phyloP scores from a whole-genome alignment of 2,329 filamentous ascomycete species.

The Alternaria dauci region DNA sequence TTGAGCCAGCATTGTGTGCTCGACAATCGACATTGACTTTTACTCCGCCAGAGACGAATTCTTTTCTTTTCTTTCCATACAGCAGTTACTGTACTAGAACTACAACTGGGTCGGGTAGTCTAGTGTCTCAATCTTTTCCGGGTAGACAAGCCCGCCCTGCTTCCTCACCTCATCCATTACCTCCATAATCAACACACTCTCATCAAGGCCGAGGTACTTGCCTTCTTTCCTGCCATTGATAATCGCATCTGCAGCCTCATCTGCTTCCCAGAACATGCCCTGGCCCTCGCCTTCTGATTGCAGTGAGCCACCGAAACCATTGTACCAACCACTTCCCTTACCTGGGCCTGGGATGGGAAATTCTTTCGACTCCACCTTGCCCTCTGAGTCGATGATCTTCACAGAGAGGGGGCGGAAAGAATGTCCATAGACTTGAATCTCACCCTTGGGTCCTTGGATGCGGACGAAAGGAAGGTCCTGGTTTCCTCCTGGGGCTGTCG shows the following conservation, averaged over 20 bases:
- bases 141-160: slow-evolving; percentile 69
- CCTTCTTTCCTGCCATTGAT: slow-evolving; percentile 81
- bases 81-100: not conserved
- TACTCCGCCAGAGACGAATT: not conserved
- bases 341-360: slow-evolving; percentile 58
- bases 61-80: not conserved
- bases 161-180: slow-evolving; percentile 74
- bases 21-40: not conserved
- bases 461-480: slow-evolving; percentile 73
- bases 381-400: slow-evolving; percentile 65
- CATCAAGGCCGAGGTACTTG: slow-evolving; percentile 67
- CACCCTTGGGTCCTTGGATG: slow-evolving; percentile 81
- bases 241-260: slow-evolving; percentile 78
- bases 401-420: slow-evolving; percentile 74
- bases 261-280: slow-evolving; percentile 90
- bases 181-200: slow-evolving; percentile 88
- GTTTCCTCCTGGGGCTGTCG: slow-evolving; percentile 64
- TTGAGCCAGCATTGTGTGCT: not conserved
- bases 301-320: slow-evolving; percentile 54
- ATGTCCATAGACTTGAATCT: slow-evolving; percentile 80
- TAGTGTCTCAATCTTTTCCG: slow-evolving; percentile 69
- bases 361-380: slow-evolving; percentile 58
- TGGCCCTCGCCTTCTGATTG: slow-evolving; percentile 69
- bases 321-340: slow-evolving; percentile 57
- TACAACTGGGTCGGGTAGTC: slow-evolving; percentile 45